A percentile compares a stretch with the other conserved stretches of the same genome.
Conservation (phyloP, 805 yeast genomes). For the Blastobotrys robertii region DNA sequence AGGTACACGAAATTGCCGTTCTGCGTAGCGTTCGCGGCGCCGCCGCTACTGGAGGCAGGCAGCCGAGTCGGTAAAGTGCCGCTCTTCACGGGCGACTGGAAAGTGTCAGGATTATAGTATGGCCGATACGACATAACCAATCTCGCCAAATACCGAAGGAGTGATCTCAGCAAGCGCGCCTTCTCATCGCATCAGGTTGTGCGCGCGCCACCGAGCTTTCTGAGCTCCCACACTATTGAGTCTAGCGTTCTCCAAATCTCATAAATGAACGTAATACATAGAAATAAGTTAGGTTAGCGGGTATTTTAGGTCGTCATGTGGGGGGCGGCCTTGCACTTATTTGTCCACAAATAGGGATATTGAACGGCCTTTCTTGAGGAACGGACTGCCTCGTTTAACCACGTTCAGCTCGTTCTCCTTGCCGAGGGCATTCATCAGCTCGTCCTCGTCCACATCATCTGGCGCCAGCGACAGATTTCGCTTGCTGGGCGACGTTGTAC, state of each 20-base stretch:
- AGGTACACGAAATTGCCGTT: constrained; percentile 18
- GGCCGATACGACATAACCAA: constrained; percentile 38
- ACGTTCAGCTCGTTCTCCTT: constrained; percentile 10
- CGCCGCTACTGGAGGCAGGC: constrained; percentile 5
- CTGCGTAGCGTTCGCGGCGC: constrained; percentile 9
- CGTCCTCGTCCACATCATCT: constrained; percentile 6
- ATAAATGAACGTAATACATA: too few relatives aligned
- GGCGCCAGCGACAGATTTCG: constrained; percentile 13
- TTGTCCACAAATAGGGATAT: constrained; percentile 10
- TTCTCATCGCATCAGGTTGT: too few relatives aligned
- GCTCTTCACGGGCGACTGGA: constrained; percentile 37
- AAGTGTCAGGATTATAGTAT: constrained; percentile 58
- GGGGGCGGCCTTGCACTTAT: neutral
- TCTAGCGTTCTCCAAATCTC: too few relatives aligned
- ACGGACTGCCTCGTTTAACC: constrained; percentile 10
- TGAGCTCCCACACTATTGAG: too few relatives aligned
- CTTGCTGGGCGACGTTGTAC: constrained; percentile 5
- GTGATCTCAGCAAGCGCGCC: too few relatives aligned
- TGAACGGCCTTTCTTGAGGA: constrained; percentile 7
- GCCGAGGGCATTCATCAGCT: constrained; percentile 1
- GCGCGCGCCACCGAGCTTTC: too few relatives aligned
- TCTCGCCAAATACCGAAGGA: constrained; percentile 2
- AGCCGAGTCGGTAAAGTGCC: constrained; percentile 15
- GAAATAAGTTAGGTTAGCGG: too few relatives aligned
- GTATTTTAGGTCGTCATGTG: too few relatives aligned